Conservation (phyloP, 371 early-diverging fungal genomes). For the Actinomortierella wolfii region DNA sequence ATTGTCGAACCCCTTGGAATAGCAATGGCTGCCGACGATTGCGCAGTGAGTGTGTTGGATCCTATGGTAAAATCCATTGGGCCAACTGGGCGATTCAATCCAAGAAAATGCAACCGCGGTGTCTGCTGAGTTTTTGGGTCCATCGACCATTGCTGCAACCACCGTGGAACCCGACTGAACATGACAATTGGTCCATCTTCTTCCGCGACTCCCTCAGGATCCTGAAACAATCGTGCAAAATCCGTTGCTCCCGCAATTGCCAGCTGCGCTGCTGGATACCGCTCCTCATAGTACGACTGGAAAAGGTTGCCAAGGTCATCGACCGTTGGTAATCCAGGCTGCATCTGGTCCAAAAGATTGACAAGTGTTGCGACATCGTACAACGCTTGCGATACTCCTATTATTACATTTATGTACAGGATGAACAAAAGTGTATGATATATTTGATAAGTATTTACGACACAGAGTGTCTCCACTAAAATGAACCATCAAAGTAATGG, state of each 20-base stretch:
- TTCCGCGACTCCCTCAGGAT: constrained; percentile 34
- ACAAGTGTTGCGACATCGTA: constrained; percentile 41
- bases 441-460: too few species aligned
- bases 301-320: constrained; percentile 28
- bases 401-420: too few species aligned
- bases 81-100: too few species aligned
- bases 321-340: constrained; percentile 15
- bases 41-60: too few species aligned
- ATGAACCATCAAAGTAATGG: too few species aligned
- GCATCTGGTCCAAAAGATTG: constrained; percentile 32
- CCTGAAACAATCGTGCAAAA: constrained; percentile 26
- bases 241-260: constrained; percentile 42
- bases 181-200: constrained; percentile 35
- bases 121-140: constrained; percentile 5
- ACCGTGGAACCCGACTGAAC: constrained; percentile 35
- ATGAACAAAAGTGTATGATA: too few species aligned
- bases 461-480: too few species aligned
- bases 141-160: constrained; percentile 39
- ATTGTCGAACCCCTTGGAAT: too few species aligned
- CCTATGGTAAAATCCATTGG: too few species aligned
- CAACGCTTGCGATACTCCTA: constrained; percentile 39
- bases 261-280: constrained; percentile 40
- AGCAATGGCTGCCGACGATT: too few species aligned
- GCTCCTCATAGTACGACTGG: constrained; percentile 33
- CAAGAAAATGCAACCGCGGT: too few species aligned